Base-by-base conservation (phyloP, 441 rosid species). In the Eruca vesicaria region DNA sequence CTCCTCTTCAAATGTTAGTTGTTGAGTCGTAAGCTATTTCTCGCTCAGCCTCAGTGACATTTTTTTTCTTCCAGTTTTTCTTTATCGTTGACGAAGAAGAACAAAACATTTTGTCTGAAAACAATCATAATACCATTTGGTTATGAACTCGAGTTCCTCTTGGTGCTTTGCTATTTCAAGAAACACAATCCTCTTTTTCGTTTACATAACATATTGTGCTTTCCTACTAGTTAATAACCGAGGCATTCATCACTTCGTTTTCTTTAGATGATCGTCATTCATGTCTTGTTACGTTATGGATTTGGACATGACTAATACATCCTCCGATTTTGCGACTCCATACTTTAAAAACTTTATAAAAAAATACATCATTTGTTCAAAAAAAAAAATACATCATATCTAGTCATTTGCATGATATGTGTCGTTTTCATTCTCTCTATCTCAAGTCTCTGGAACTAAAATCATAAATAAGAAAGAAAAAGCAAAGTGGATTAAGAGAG, bases 41-140 rank as follows among this genome's bases (percentile, higher is more conserved):
- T 63, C 43, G 32, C 66, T 45, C 41, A 21, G 71, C 43, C 66
- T 45, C 41, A 21, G 71, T 29, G 20, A 63, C 48, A n/a, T 63
- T 63, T 69, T 60, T 53, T 52, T 8, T 9, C 7, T 19, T 6
- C n/a, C n/a, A n/a, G n/a, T 62, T 31, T 31, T 19, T 26, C 9
- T 1, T 35, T 7, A 6, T 31, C 5, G 11, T 60, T 55, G 12
- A 43, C 12, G 41, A 59, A 15, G 43, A 67, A 32, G 19, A 68
- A 26, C 43, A 28, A 33, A 48, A 26, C 48, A 36, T 64, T 69
- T 41, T 65, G 35, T 69, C 70, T 63, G 41, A 12, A 45, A 69
- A 9, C 38, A 63, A 33, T 71, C 52, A 28, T 65, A 21, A 57
- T 65, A 58, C 80, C 58, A 35, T 65, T 77, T 71, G 71, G 58